Evolutionary conservation across 139 green algal species (phyloP), one percentile per base, ranked within the genome.

Genomic region (Limnomonas spitsbergensis): DNA sequence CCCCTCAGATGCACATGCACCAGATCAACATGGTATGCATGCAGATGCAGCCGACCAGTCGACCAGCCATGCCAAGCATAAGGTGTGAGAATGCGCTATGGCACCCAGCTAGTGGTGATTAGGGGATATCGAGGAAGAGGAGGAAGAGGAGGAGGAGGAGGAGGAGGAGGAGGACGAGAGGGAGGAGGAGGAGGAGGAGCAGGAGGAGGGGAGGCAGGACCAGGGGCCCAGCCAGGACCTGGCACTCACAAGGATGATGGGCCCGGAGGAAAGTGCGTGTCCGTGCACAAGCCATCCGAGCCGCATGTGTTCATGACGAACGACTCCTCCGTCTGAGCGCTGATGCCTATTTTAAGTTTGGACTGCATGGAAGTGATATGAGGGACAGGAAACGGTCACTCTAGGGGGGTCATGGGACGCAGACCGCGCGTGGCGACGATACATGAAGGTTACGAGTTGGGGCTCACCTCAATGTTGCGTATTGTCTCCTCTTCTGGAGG

Each of bases 201-300:
- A 38, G 31, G 38, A 14, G 24, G 3, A 37, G 39, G 14, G 66
- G 20, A 54, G 26, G 4, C n/a, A 24, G 9, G 26, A 52, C 14
- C 20, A 31, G 6, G n/a, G 31, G 42, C 27, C n/a, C 68, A 3
- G 69, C 27, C 14, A 61, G 31, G 36, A n/a, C n/a, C n/a, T n/a
- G n/a, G 3, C 42, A 81, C 81, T 82, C 61, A 88, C 76, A 88
- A 80, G 0, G 77, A 75, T 32, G 71, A 69, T 4, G 76, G 20
- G 4, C 68, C 70, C 1, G 83, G 83, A 14, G 70, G 73, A 53
- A 88, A 88, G 38, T 81, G 73, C 42, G 83, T 74, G 42, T 88
- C 83, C 1, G 61, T 83, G 20, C 75, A 53, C 2, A 85, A 35
- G 0, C 80, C 73, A 69, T 83, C 80, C 4, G 81, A 67, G 0